These are phyloP conservation scores for Aspergillus floridensis DNA, from an alignment of 2,329 filamentous ascomycete genomes.

Conservation along the genomic window DNA sequence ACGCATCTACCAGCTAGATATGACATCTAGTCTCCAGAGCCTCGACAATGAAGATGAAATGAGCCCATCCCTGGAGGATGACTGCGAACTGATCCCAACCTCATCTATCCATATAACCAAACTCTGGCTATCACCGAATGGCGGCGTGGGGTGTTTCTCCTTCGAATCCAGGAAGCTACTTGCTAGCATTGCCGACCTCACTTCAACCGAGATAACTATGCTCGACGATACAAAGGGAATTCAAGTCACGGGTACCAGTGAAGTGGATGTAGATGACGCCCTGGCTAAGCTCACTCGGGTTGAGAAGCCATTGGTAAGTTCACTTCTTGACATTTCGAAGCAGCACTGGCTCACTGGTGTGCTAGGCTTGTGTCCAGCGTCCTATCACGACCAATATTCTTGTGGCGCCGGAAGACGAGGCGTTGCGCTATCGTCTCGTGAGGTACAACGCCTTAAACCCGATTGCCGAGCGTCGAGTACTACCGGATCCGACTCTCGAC, in stretches of 20 bases:
- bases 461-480: conserved; percentile 20
- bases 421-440: conserved; percentile 17
- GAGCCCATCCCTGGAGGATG: conserved; percentile 17
- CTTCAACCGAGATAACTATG: conserved; percentile 27
- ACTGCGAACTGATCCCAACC: conserved; percentile 14
- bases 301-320: conserved; percentile 27
- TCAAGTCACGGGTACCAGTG: conserved; percentile 23
- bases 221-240: conserved; percentile 23
- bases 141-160: conserved; percentile 25
- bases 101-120: conserved; percentile 15
- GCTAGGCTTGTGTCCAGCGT: conserved; percentile 20
- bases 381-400: conserved; percentile 22
- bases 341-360: background rate
- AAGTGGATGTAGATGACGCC: conserved; percentile 28
- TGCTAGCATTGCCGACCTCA: conserved; percentile 22
- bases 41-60: conserved; percentile 5
- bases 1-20: conserved; percentile 27
- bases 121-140: conserved; percentile 24
- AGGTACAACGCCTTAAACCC: conserved; percentile 21
- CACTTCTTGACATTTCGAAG: too few species aligned
- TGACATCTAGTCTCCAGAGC: conserved; percentile 15
- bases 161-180: conserved; percentile 20
- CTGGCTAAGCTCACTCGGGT: conserved; percentile 27
- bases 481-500: conserved; percentile 20
- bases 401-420: conserved; percentile 6